These are phyloP conservation scores for Ustilago cynodontis DNA, from an alignment of 1,284 basidiomycete species.

Conservation along the genomic window DNA sequence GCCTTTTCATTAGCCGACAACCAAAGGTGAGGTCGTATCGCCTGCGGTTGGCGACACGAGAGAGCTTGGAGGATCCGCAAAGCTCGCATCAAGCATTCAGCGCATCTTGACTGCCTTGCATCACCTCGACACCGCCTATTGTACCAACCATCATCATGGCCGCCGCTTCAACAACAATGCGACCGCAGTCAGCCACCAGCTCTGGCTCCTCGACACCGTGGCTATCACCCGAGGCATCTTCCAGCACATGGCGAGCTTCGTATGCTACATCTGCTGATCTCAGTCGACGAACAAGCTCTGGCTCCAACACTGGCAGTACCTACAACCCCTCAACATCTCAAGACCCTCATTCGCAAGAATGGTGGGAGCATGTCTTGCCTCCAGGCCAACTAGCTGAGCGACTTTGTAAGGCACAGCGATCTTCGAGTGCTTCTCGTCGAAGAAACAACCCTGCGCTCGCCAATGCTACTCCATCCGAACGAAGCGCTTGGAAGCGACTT, in stretches of 20 bases:
- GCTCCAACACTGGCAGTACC: constrained; percentile 9
- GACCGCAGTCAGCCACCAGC: constrained; percentile 34
- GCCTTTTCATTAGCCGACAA: background rate
- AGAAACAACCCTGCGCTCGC: constrained; percentile 40
- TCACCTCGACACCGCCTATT: background rate
- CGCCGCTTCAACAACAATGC: constrained; percentile 25
- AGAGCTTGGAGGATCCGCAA: background rate
- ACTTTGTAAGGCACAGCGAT: constrained; percentile 54
- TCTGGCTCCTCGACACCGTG: constrained; percentile 41
- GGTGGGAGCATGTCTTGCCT: constrained; percentile 62
- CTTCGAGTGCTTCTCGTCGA: constrained; percentile 40
- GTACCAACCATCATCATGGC: constrained; percentile 21
- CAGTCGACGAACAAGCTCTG: constrained; percentile 28
- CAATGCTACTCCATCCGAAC: constrained; percentile 47
- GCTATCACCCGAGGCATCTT: constrained; percentile 30
- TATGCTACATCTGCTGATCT: constrained; percentile 26
- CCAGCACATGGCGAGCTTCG: constrained; percentile 24
- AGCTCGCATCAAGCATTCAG: background rate
- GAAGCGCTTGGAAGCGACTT: constrained; percentile 45
- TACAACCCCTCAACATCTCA: constrained; percentile 7
- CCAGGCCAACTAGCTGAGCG: constrained; percentile 61
- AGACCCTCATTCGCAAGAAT: constrained; percentile 44
- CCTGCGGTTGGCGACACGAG: too few relatives aligned
- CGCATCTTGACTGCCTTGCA: background rate
- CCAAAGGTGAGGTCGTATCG: background rate